Evolutionary conservation across 1,284 basidiomycete genomes (phyloP).

Genomic region (Phellopilus nigrolimitatus): DNA sequence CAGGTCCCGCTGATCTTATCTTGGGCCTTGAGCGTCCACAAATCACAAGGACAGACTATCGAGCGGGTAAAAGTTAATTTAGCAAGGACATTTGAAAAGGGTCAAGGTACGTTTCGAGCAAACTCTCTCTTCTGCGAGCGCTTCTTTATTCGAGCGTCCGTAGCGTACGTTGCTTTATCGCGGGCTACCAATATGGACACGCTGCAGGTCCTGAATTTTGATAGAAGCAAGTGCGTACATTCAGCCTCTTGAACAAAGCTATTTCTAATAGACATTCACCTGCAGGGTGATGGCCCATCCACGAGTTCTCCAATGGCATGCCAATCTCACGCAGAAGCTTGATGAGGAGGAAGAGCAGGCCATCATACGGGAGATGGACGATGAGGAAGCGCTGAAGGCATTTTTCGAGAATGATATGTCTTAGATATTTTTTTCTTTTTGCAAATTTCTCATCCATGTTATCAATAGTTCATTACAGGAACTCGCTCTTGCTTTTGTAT

Average conservation of each 20-base stretch:
- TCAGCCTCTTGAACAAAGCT: neutral
- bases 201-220: slow-evolving; percentile 81
- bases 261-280: slow-evolving; percentile 3
- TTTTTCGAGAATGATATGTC: slow-evolving; percentile 10
- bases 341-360: slow-evolving; percentile 9
- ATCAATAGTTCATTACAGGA: neutral
- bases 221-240: slow-evolving; percentile 56
- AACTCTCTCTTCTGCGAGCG: slow-evolving; percentile 7
- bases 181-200: slow-evolving; percentile 83
- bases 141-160: slow-evolving; percentile 63
- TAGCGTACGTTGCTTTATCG: slow-evolving; percentile 93
- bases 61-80: slow-evolving; percentile 73
- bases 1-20: slow-evolving; percentile 65
- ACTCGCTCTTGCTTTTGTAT: neutral
- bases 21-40: slow-evolving; percentile 83
- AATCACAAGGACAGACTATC: slow-evolving; percentile 81
- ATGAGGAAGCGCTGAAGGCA: slow-evolving; percentile 10
- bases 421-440: neutral
- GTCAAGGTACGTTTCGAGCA: slow-evolving; percentile 47
- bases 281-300: slow-evolving; percentile 41
- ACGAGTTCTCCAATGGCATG: slow-evolving; percentile 30
- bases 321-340: slow-evolving; percentile 9
- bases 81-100: slow-evolving; percentile 70
- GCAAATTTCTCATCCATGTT: neutral
- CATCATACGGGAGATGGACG: slow-evolving; percentile 11